phyloP scores from a whole-genome alignment of 768 basidiomycete species.

The Trametopsis cervina region DNA sequence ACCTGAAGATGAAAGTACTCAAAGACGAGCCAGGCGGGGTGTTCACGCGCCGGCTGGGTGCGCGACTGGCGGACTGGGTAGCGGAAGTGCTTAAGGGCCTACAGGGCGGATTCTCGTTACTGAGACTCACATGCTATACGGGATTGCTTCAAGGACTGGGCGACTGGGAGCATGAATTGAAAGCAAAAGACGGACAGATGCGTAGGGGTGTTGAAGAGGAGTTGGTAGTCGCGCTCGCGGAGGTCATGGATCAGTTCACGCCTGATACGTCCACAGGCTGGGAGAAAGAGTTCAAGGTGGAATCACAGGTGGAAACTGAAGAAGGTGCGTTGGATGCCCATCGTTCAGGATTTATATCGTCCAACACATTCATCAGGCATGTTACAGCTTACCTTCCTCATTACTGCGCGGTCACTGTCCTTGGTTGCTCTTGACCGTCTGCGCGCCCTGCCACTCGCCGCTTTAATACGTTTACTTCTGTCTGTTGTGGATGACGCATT shows the following conservation, averaged over 20 bases:
- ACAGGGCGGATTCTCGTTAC: conserved; percentile 55
- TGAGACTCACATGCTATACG: conserved; percentile 53
- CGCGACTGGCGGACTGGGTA: conserved; percentile 27
- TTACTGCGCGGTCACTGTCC: conserved; percentile 55
- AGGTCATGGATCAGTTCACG: conserved; percentile 65
- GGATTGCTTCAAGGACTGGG: conserved; percentile 62
- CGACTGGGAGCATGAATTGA: conserved; percentile 36
- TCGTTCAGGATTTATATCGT: background rate
- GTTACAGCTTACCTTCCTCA: conserved; percentile 27
- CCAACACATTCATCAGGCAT: too few species aligned
- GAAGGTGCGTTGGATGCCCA: conserved; percentile 21
- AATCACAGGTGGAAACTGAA: conserved; percentile 36
- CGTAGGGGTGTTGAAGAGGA: conserved; percentile 54
- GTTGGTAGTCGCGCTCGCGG: conserved; percentile 61
- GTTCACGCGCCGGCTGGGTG: conserved; percentile 29
- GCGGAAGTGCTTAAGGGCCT: conserved; percentile 18
- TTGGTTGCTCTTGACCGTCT: conserved; percentile 48
- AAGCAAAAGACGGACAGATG: conserved; percentile 22
- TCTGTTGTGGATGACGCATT: conserved; percentile 51
- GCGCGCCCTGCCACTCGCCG: conserved; percentile 50
- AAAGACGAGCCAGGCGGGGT: conserved; percentile 24
- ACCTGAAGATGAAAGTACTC: conserved; percentile 41
- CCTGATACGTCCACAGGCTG: conserved; percentile 35
- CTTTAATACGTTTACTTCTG: conserved; percentile 27
- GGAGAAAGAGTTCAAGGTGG: conserved; percentile 65